Evolutionary conservation across 2,329 filamentous ascomycete species (phyloP), one percentile per base, ranked within the genome.

Genomic region (Botrytis fragariae): DNA sequence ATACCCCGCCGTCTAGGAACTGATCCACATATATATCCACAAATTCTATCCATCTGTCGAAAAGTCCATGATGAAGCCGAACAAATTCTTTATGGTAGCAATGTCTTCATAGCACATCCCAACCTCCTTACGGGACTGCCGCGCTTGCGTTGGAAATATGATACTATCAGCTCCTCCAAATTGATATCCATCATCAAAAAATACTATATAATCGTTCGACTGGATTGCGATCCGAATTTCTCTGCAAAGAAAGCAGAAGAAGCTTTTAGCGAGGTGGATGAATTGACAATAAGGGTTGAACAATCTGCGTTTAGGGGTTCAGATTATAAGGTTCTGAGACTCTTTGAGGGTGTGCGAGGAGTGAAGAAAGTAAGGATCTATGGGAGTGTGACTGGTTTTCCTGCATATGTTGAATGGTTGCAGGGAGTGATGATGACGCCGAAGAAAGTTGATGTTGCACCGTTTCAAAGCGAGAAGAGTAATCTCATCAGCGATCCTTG

Each of bases 171-270:
- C 12, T 78, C 79, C 35, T 74, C 80, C 0, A 67, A 73, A 1
- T 78, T 82, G 0, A 79, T 82, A 2, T 69, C 75, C 7, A 76
- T 83, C 35, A 86, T 87, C 70, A 77, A 77, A 9, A 79, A 82
- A 61, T 87, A 83, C 82, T 83, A 84, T 67, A 77, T 88, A 25
- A 79, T 81, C 18, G 79, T 88, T 1, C 81, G 86, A 0, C 79
- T 88, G 25, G 86, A 87, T 73, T 85, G 82, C 7, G 86, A 88
- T 78, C 81, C 85, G 1, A 81, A 82, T 22, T 88, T 86, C 78
- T 81, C 80, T 5, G 75, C 75, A 4, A 74, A 76, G 39, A 80
- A 85, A 63, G 84, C 83, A 0, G 78, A 78, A 10, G 77, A 80
- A n/a, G 82, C 83, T 1, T 88, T 88, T 75, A 82, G 80, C 0